Evolutionary conservation across 345 rosid species (phyloP).

Genomic region (Triadica sebifera): DNA sequence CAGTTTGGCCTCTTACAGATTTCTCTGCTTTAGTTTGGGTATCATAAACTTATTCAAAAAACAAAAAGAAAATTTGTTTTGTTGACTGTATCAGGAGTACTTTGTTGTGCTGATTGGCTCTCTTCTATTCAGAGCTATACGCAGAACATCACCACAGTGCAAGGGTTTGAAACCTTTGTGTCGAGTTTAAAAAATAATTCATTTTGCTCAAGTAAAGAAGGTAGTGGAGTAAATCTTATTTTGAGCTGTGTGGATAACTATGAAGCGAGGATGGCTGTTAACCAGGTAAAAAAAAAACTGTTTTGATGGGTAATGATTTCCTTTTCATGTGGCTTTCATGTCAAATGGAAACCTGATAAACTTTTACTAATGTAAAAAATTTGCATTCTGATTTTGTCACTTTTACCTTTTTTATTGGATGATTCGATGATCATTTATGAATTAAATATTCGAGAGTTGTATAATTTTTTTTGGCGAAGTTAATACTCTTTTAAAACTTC

Average conservation of each 20-base stretch:
- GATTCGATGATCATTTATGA: not conserved
- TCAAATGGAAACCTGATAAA: not conserved
- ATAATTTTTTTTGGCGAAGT: not conserved
- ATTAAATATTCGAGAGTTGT: not conserved
- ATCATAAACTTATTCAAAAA: too few relatives aligned
- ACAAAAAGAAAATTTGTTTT: too few relatives aligned
- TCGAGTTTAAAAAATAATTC: constrained; percentile 68
- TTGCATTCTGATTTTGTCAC: not conserved
- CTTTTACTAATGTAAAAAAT: not conserved
- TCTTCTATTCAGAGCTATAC: constrained; percentile 69
- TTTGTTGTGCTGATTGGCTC: constrained; percentile 16
- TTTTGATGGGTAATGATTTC: not conserved
- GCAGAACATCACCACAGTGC: constrained; percentile 81
- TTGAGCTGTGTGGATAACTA: constrained; percentile 94
- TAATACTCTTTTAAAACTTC: not conserved
- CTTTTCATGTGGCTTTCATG: too few relatives aligned
- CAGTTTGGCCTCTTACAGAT: not conserved
- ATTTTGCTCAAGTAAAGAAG: constrained; percentile 65
- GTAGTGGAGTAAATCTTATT: constrained; percentile 89
- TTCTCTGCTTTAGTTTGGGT: not conserved
- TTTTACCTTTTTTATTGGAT: not conserved
- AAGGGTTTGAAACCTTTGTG: constrained; percentile 89
- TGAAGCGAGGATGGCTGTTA: constrained; percentile 97
- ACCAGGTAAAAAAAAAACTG: constrained; percentile 69
- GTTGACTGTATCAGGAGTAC: not conserved